Evolutionary conservation across 2,329 filamentous ascomycete species (phyloP).

Genomic region (Phyllosticta citribraziliensis): DNA sequence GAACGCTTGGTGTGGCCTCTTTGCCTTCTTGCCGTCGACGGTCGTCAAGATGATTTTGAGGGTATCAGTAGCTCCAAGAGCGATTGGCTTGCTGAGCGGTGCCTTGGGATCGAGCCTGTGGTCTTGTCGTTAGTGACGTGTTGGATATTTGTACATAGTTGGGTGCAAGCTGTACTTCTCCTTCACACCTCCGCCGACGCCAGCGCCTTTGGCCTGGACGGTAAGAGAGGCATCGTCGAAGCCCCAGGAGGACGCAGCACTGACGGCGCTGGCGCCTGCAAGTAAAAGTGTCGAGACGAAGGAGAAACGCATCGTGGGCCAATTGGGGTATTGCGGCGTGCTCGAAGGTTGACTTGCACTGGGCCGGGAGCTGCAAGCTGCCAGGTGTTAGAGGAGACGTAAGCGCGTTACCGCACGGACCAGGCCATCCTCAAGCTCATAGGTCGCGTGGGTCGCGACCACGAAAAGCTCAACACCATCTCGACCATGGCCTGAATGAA

Average conservation of each 20-base stretch:
- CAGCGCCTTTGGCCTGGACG: slow-evolving; percentile 51
- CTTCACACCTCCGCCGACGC: slow-evolving; percentile 43
- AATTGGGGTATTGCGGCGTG: slow-evolving; percentile 1
- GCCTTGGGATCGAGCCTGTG: slow-evolving; percentile 38
- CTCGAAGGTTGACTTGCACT: background rate
- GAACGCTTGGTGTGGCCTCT: slow-evolving; percentile 90
- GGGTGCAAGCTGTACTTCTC: slow-evolving; percentile 47
- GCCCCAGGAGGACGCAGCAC: slow-evolving; percentile 53
- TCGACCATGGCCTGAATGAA: background rate
- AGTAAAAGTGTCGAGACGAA: slow-evolving; percentile 34
- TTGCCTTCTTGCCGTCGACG: slow-evolving; percentile 65
- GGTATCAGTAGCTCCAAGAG: slow-evolving; percentile 58
- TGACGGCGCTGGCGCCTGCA: slow-evolving; percentile 30
- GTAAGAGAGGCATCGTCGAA: slow-evolving; percentile 65
- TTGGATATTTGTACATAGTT: background rate
- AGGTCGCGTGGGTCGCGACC: background rate
- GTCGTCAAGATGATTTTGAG: slow-evolving; percentile 77
- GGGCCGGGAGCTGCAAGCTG: background rate
- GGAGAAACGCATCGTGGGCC: slow-evolving; percentile 17
- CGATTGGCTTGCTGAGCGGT: slow-evolving; percentile 53
- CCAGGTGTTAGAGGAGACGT: slow-evolving; percentile 5
- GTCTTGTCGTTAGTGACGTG: background rate
- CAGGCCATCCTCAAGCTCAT: background rate
- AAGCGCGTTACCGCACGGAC: slow-evolving; percentile 2
- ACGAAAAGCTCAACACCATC: background rate